A percentile compares a stretch with the other conserved stretches of the same genome.
Evolutionary conservation across 345 rosid species (phyloP).

Genomic region (Punica granatum): DNA sequence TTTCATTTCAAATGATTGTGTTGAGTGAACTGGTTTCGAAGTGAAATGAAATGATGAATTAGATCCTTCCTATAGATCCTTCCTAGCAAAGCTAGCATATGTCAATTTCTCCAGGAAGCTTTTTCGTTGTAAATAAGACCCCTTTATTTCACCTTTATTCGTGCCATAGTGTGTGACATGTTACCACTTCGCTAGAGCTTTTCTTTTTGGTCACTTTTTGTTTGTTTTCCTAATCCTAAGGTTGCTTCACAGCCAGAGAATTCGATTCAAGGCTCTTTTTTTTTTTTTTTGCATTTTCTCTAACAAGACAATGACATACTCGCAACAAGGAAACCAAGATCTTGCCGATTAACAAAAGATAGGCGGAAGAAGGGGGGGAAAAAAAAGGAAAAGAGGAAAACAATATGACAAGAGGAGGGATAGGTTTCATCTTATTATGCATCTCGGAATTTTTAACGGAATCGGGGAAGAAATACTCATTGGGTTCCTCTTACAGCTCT

Average conservation of each 20-base stretch:
- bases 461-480: too few relatives aligned
- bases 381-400: too few relatives aligned
- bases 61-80: slow-evolving; percentile 10
- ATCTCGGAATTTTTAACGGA: too few relatives aligned
- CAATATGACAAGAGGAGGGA: too few relatives aligned
- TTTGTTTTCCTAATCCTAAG: slow-evolving; percentile 13
- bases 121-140: slow-evolving; percentile 13
- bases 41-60: neutral
- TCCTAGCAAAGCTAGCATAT: slow-evolving; percentile 14
- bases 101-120: slow-evolving; percentile 9
- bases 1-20: neutral
- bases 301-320: neutral
- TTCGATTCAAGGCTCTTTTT: slow-evolving; percentile 1
- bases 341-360: neutral
- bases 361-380: too few relatives aligned
- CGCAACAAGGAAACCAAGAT: neutral
- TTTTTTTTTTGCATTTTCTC: neutral
- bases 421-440: too few relatives aligned
- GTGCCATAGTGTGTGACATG: slow-evolving; percentile 14
- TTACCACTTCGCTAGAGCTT: slow-evolving; percentile 9
- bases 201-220: slow-evolving; percentile 17
- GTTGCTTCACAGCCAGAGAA: slow-evolving; percentile 14
- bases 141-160: slow-evolving; percentile 14
- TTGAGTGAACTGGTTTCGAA: neutral
- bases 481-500: too few relatives aligned